Conservation (phyloP, 2,329 filamentous ascomycete species). For the Hypoxylon sp. region DNA sequence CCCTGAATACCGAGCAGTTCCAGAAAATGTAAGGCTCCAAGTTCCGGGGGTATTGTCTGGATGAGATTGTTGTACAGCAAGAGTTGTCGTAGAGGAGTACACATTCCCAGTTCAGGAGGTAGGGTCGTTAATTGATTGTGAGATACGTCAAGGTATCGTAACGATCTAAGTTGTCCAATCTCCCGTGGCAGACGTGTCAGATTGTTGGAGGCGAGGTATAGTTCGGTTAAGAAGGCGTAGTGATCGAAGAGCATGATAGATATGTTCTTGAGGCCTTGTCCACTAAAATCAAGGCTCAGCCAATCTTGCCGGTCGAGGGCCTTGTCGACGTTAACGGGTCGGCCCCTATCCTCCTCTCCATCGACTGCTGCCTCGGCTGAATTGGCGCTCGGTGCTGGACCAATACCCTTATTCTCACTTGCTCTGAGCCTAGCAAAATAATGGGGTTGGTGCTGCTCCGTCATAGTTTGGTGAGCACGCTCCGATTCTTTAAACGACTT, state of each 20-base stretch:
- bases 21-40: conserved; percentile 89
- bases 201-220: conserved; percentile 95
- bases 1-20: conserved; percentile 94
- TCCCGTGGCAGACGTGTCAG: conserved; percentile 82
- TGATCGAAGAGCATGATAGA: conserved; percentile 81
- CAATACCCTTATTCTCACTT: conserved; percentile 77
- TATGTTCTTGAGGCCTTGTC: conserved; percentile 91
- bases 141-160: conserved; percentile 89
- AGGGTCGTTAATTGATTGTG: conserved; percentile 87
- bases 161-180: conserved; percentile 85
- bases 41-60: conserved; percentile 83
- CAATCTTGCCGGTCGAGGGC: conserved; percentile 83
- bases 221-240: conserved; percentile 90
- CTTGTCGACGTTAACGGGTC: conserved; percentile 76
- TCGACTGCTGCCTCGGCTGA: conserved; percentile 65
- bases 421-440: conserved; percentile 82
- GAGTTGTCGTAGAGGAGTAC: conserved; percentile 89
- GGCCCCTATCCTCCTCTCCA: conserved; percentile 70
- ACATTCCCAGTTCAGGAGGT: conserved; percentile 95
- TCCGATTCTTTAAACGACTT: conserved; percentile 83
- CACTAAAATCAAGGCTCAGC: conserved; percentile 94
- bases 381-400: conserved; percentile 67
- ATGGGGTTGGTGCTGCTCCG: conserved; percentile 74
- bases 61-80: conserved; percentile 93
- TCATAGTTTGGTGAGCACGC: conserved; percentile 80